Conservation (phyloP, 2,329 filamentous ascomycete genomes). For the Penicillium thymicola region DNA sequence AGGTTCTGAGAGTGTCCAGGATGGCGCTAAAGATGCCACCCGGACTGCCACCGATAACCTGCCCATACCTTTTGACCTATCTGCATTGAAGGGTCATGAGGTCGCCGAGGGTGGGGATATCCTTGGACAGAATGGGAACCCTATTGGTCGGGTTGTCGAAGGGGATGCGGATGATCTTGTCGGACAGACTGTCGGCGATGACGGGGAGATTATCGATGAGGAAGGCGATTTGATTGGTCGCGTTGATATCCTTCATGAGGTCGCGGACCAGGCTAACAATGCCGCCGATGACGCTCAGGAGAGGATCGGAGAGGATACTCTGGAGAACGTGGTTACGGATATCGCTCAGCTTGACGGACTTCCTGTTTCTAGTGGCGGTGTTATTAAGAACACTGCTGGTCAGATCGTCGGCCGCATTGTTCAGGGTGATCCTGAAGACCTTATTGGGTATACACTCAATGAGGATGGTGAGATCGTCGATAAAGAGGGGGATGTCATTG, state of each 20-base stretch:
- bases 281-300: slow-evolving; percentile 15
- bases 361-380: slow-evolving; percentile 52
- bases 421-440: slow-evolving; percentile 42
- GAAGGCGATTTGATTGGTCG: slow-evolving; percentile 39
- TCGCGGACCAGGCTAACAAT: slow-evolving; percentile 26
- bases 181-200: slow-evolving; percentile 41
- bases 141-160: slow-evolving; percentile 40
- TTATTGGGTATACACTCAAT: slow-evolving; percentile 41
- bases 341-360: slow-evolving; percentile 37
- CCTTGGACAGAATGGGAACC: slow-evolving; percentile 33
- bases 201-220: slow-evolving; percentile 34
- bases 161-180: slow-evolving; percentile 42
- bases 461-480: slow-evolving; percentile 43
- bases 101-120: slow-evolving; percentile 39
- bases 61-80: slow-evolving; percentile 32
- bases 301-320: slow-evolving; percentile 15
- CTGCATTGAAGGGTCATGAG: slow-evolving; percentile 39
- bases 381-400: slow-evolving; percentile 48
- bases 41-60: background rate
- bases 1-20: slow-evolving; percentile 6
- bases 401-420: slow-evolving; percentile 39
- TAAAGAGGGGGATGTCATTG: slow-evolving; percentile 39
- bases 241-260: slow-evolving; percentile 28
- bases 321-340: slow-evolving; percentile 33
- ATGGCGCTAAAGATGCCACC: background rate